phyloP scores from a whole-genome alignment of 371 early-diverging fungal genomes.

The Mucor lusitanicus region DNA sequence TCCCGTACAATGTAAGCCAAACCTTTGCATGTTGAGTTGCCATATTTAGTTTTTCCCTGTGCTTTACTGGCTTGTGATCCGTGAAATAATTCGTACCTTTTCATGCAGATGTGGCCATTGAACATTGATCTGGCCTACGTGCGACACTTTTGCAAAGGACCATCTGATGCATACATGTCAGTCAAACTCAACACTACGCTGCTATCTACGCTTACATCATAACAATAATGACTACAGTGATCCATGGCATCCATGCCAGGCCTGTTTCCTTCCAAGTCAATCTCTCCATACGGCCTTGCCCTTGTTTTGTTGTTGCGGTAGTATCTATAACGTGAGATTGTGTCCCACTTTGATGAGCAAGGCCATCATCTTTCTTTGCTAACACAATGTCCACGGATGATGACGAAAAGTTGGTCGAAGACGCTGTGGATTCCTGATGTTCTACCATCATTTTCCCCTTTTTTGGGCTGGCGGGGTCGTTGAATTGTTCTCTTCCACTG shows the following conservation, averaged over 20 bases:
- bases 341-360: neutral
- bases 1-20: conserved; percentile 42
- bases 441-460: neutral
- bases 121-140: conserved; percentile 29
- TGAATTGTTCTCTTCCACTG: neutral
- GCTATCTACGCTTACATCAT: conserved; percentile 27
- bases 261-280: conserved; percentile 22
- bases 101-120: conserved; percentile 41
- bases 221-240: conserved; percentile 37
- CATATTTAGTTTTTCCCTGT: neutral
- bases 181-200: neutral
- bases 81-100: conserved; percentile 9
- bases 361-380: neutral
- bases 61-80: neutral
- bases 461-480: neutral
- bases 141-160: conserved; percentile 35
- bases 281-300: neutral
- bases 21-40: conserved; percentile 11
- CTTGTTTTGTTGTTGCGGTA: neutral
- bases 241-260: conserved; percentile 46
- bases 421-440: neutral
- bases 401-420: neutral
- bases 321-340: neutral
- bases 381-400: neutral
- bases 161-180: conserved; percentile 18